Conservation (phyloP, 2,329 filamentous ascomycete species). For the Talaromyces sp. region DNA sequence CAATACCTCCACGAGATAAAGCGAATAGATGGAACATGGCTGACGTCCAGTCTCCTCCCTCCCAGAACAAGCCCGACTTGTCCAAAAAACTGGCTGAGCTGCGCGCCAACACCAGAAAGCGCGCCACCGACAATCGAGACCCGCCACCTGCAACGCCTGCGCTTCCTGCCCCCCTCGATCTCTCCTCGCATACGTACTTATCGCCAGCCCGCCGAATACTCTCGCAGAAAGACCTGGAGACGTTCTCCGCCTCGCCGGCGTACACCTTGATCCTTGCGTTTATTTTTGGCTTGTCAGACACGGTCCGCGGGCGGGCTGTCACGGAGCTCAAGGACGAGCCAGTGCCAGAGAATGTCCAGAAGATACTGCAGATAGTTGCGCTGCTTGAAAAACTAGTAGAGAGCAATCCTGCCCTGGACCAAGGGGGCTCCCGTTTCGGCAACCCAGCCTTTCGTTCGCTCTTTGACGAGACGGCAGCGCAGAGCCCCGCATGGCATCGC, state of each 20-base stretch:
- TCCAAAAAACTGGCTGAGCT: conserved; percentile 36
- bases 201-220: conserved; percentile 74
- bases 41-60: conserved; percentile 1
- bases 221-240: conserved; percentile 69
- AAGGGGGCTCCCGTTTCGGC: conserved; percentile 84
- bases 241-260: conserved; percentile 73
- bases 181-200: conserved; percentile 56
- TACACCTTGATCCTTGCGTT: conserved; percentile 75
- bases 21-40: conserved; percentile 9
- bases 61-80: conserved; percentile 23
- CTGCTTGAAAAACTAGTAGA: conserved; percentile 62
- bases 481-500: conserved; percentile 37
- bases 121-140: conserved; percentile 21
- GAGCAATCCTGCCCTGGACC: conserved; percentile 73
- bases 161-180: conserved; percentile 63
- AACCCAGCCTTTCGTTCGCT: conserved; percentile 87
- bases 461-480: conserved; percentile 50
- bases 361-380: conserved; percentile 65
- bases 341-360: conserved; percentile 55
- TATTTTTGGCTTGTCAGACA: conserved; percentile 79
- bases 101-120: conserved; percentile 30
- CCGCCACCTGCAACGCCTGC: conserved; percentile 71
- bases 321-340: conserved; percentile 21
- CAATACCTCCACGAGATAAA: too few species aligned
- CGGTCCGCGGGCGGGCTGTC: conserved; percentile 53